Evolutionary conservation across 1,284 basidiomycete species (phyloP).

Genomic region (Sparassis latifolia): DNA sequence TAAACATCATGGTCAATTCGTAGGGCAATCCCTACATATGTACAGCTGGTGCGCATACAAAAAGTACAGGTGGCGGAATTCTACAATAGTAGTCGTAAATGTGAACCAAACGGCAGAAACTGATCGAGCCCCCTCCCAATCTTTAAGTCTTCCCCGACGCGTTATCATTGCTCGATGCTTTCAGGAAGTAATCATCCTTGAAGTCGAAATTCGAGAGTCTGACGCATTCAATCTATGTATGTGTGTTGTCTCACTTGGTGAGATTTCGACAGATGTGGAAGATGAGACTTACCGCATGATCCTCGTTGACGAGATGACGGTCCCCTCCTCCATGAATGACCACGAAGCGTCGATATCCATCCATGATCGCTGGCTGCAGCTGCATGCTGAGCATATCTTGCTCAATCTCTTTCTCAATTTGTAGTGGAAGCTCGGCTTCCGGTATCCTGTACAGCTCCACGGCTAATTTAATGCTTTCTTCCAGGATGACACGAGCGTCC

Average conservation of each 20-base stretch:
- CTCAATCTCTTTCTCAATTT: conserved; percentile 36
- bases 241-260: background rate
- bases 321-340: conserved; percentile 38
- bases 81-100: too few species aligned
- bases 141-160: too few species aligned
- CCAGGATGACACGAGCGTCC: conserved; percentile 31
- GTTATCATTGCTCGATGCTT: background rate
- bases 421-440: conserved; percentile 16
- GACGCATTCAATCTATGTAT: conserved; percentile 34
- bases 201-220: conserved; percentile 31
- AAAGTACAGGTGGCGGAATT: too few species aligned
- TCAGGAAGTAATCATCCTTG: conserved; percentile 33
- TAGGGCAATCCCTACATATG: too few species aligned
- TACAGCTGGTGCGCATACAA: too few species aligned
- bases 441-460: conserved; percentile 26
- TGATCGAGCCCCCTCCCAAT: too few species aligned
- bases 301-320: conserved; percentile 17
- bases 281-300: conserved; percentile 26
- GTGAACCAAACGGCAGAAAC: too few species aligned
- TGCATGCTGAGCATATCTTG: conserved; percentile 42
- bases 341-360: conserved; percentile 54
- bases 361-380: conserved; percentile 50
- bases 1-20: too few species aligned
- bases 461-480: conserved; percentile 36
- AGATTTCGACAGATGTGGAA: background rate